Percentiles rank a stretch among this genome's conserved stretches.
Evolutionary conservation across 2,329 filamentous ascomycete species (phyloP).

Genomic region (Pseudocercospora fijiensis): DNA sequence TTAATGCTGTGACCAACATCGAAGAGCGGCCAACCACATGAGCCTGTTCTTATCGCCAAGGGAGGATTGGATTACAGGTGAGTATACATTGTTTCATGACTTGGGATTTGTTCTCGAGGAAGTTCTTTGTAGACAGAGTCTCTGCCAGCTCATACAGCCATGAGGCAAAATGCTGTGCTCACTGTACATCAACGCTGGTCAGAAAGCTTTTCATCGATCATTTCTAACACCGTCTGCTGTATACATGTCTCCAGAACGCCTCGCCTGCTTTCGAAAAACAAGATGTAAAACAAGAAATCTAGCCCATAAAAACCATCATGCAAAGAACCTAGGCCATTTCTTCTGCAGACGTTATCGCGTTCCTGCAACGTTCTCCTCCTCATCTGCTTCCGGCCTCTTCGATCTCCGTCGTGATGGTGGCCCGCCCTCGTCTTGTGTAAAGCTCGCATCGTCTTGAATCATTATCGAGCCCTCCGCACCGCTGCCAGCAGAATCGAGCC

Average conservation of each 20-base stretch:
- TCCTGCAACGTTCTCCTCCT: not conserved
- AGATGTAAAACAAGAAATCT: not conserved
- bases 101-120: not conserved
- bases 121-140: not conserved
- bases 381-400: not conserved
- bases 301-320: not conserved
- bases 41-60: not conserved
- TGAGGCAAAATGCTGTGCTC: not conserved
- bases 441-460: constrained; percentile 6
- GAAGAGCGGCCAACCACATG: not conserved
- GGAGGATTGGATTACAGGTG: not conserved
- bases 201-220: not conserved
- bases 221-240: constrained; percentile 4
- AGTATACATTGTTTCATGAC: not conserved
- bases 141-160: not conserved
- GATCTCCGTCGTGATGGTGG: constrained; percentile 4
- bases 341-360: not conserved
- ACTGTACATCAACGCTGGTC: not conserved
- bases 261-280: constrained; percentile 2
- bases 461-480: constrained; percentile 4
- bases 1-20: constrained; percentile 5
- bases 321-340: not conserved
- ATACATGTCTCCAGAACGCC: constrained; percentile 4
- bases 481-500: not conserved
- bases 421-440: constrained; percentile 12